Evolutionary conservation across 108 stramenopile species (phyloP).

Genomic region (Epipyxis sp.): DNA sequence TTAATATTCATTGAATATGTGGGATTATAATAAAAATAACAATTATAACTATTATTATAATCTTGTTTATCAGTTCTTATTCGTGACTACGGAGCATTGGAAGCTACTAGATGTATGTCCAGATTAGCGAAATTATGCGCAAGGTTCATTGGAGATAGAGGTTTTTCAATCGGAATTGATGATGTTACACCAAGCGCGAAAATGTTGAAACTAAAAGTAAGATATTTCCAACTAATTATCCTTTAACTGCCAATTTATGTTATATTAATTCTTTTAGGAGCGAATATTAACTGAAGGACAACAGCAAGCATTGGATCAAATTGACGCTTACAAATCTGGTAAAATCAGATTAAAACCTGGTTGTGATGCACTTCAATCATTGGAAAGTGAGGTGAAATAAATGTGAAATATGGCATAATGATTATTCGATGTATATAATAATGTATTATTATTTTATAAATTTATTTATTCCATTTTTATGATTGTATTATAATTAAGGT

Average conservation of each 20-base stretch:
- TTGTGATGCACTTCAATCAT: conserved; percentile 85
- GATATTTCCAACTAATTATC: conserved; percentile 29
- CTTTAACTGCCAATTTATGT: conserved; percentile 75
- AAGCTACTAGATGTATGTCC: conserved; percentile 65
- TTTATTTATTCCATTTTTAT: too few species aligned
- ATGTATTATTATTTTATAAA: too few species aligned
- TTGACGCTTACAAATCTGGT: conserved; percentile 74
- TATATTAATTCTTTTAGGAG: conserved; percentile 66
- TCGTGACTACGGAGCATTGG: background rate
- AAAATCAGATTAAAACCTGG: conserved; percentile 86
- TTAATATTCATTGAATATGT: too few species aligned
- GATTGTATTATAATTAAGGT: too few species aligned
- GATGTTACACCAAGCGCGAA: conserved; percentile 85
- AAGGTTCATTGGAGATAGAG: conserved; percentile 81
- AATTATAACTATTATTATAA: too few species aligned
- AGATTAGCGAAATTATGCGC: conserved; percentile 89
- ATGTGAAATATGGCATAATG: too few species aligned
- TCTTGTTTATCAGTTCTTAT: background rate
- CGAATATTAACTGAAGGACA: conserved; percentile 39
- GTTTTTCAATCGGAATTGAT: conserved; percentile 94
- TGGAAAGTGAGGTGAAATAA: conserved; percentile 94
- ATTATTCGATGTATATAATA: too few species aligned
- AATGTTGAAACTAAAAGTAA: conserved; percentile 50
- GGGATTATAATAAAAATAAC: too few species aligned
- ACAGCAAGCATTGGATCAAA: conserved; percentile 69